Evolutionary conservation across 2,329 filamentous ascomycete species (phyloP).

Genomic region (Phaeomoniella chlamydospora): DNA sequence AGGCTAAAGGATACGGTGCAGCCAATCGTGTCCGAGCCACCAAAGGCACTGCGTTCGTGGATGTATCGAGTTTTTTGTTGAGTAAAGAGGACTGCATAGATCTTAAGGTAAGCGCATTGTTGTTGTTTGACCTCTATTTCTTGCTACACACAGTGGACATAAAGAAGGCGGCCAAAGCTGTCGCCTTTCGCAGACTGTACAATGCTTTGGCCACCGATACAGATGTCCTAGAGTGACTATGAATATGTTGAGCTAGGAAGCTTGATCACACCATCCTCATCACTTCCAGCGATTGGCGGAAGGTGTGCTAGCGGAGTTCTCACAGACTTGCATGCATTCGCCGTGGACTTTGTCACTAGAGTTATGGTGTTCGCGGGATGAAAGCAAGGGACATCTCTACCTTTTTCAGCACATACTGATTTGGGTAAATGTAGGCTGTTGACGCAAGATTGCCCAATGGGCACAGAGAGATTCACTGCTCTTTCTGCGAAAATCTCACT

Average conservation of each 20-base stretch:
- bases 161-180: conserved; percentile 40
- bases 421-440: conserved; percentile 2
- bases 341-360: conserved; percentile 3
- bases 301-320: conserved; percentile 16
- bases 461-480: conserved; percentile 17
- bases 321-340: neutral
- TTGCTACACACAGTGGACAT: conserved; percentile 3
- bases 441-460: conserved; percentile 7
- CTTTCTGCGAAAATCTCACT: conserved; percentile 19
- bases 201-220: conserved; percentile 43
- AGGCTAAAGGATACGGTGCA: conserved; percentile 67
- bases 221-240: conserved; percentile 37
- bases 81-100: conserved; percentile 48
- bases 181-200: conserved; percentile 16
- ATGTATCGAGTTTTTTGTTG: conserved; percentile 64
- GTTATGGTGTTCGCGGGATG: conserved; percentile 18
- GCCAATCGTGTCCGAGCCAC: conserved; percentile 57
- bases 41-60: conserved; percentile 59
- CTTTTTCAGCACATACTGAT: conserved; percentile 1
- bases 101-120: conserved; percentile 19
- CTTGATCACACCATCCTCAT: conserved; percentile 7
- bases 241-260: conserved; percentile 3
- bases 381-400: conserved; percentile 19
- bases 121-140: conserved; percentile 2
- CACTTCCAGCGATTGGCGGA: conserved; percentile 16